Evolutionary conservation across 371 early-diverging fungal genomes (phyloP).

Genomic region (Smittium culicis): DNA sequence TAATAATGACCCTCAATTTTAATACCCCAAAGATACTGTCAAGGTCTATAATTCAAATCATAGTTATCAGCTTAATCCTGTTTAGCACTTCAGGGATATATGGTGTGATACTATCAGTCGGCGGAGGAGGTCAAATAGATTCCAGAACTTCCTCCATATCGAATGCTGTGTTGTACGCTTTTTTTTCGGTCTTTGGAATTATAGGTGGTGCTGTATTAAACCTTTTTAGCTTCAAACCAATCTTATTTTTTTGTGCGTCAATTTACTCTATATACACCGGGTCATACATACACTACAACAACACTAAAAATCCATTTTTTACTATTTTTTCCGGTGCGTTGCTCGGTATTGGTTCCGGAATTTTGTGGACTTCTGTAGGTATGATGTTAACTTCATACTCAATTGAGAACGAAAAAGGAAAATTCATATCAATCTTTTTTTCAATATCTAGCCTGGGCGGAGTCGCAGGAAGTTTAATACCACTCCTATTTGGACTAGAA

Average conservation of each 20-base stretch:
- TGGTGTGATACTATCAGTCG: constrained; percentile 45
- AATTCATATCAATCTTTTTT: constrained; percentile 63
- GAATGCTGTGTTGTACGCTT: constrained; percentile 39
- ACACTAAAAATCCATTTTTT: constrained; percentile 11
- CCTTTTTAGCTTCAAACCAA: constrained; percentile 18
- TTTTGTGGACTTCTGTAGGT: constrained; percentile 59
- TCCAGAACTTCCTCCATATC: constrained; percentile 39
- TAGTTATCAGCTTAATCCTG: neutral
- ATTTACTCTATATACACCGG: constrained; percentile 23
- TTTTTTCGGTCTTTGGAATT: constrained; percentile 44
- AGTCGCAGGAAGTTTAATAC: constrained; percentile 53
- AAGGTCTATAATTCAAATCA: neutral
- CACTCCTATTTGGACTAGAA: too few relatives aligned
- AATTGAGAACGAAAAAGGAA: constrained; percentile 51
- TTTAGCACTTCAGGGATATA: constrained; percentile 31
- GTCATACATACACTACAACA: constrained; percentile 16
- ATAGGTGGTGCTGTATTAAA: constrained; percentile 20
- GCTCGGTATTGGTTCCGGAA: constrained; percentile 32
- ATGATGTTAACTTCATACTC: too few relatives aligned
- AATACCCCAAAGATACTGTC: too few relatives aligned
- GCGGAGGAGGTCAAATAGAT: constrained; percentile 47
- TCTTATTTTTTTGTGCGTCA: constrained; percentile 12
- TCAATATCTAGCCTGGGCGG: constrained; percentile 63
- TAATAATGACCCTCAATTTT: too few relatives aligned
- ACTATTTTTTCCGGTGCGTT: constrained; percentile 30